Evolutionary conservation across 73 alveolate species (phyloP).

Genomic region (Paramecium sexaurelia): DNA sequence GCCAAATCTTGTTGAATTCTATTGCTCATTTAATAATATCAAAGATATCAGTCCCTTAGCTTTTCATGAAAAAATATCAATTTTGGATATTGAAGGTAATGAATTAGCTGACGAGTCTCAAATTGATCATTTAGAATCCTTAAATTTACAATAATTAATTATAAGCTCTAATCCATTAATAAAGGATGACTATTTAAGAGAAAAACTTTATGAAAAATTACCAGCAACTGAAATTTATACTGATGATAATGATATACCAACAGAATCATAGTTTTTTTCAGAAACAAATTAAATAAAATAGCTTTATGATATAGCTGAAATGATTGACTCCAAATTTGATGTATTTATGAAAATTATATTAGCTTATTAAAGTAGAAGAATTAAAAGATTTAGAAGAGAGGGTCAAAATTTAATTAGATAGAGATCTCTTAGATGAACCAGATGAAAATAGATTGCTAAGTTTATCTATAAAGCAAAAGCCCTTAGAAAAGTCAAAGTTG

Average conservation of each 20-base stretch:
- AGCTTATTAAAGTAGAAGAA: not conserved
- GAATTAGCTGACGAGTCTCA: slow-evolving; percentile 7
- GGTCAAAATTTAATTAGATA: not conserved
- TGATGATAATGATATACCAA: slow-evolving; percentile 23
- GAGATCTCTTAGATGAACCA: not conserved
- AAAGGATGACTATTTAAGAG: not conserved
- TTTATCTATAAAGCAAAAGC: slow-evolving; percentile 1
- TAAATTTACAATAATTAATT: not conserved
- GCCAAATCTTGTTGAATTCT: slow-evolving; percentile 4
- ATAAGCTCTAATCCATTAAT: slow-evolving; percentile 35
- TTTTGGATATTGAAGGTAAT: slow-evolving; percentile 55
- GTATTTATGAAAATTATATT: not conserved
- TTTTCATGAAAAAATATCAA: slow-evolving; percentile 38
- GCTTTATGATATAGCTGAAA: slow-evolving; percentile 12
- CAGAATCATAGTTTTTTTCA: not conserved
- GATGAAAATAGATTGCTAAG: slow-evolving; percentile 24
- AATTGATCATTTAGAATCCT: slow-evolving; percentile 49
- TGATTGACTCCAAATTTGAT: slow-evolving; percentile 11
- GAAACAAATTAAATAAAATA: not conserved
- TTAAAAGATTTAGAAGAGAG: not conserved
- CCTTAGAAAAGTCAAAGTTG: slow-evolving; percentile 13
- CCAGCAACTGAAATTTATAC: not conserved
- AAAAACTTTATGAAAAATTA: not conserved
- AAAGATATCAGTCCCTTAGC: slow-evolving; percentile 49
- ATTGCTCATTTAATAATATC: slow-evolving; percentile 29